phyloP scores from a whole-genome alignment of 208 protist species.

The Trypanosoma cruzi region DNA sequence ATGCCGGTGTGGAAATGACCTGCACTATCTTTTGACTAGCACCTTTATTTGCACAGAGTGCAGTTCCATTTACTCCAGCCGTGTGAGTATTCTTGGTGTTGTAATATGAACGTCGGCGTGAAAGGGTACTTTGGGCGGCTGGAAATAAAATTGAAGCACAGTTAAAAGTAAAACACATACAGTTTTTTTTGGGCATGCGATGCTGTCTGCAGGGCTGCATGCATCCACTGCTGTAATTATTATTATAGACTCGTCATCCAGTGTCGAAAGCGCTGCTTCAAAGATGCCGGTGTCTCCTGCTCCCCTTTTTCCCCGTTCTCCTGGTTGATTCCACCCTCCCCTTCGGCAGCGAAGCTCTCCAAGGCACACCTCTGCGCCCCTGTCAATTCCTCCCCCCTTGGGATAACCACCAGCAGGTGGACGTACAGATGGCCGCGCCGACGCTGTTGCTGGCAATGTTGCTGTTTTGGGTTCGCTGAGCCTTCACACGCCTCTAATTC shows the following conservation, averaged over 20 bases:
- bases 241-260: conserved; percentile 51
- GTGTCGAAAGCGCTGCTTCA: conserved; percentile 61
- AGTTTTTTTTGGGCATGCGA: too few species aligned
- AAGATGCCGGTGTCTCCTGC: conserved; percentile 23
- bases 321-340: neutral
- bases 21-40: too few species aligned
- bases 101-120: too few species aligned
- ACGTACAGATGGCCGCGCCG: conserved; percentile 36
- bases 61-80: too few species aligned
- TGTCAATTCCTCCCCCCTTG: conserved; percentile 46
- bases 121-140: too few species aligned
- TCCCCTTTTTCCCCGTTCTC: neutral
- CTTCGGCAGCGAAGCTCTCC: conserved; percentile 28
- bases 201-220: too few species aligned
- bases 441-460: conserved; percentile 10
- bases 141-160: too few species aligned
- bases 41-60: too few species aligned
- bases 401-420: conserved; percentile 79
- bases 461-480: neutral
- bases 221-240: too few species aligned
- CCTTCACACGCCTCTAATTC: conserved; percentile 11
- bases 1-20: too few species aligned
- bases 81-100: too few species aligned
- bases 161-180: too few species aligned
- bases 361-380: conserved; percentile 63